Conservation (phyloP, 352 stramenopile genomes). For the Phytopythium montanum region DNA sequence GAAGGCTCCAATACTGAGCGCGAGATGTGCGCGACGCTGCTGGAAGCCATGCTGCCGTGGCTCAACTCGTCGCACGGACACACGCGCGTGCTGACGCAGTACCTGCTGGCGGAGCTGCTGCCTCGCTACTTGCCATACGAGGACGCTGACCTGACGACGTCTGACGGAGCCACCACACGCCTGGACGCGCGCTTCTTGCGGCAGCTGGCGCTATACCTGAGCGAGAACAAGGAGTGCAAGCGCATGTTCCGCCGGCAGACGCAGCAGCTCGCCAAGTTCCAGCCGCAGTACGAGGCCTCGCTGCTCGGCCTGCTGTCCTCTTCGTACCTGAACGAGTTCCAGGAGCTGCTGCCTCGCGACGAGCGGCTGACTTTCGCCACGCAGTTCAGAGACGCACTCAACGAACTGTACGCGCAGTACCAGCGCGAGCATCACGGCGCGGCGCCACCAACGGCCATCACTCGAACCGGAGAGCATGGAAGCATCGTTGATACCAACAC, state of each 20-base stretch:
- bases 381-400: conserved; percentile 66
- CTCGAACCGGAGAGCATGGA: neutral
- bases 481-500: neutral
- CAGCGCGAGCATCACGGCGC: conserved; percentile 55
- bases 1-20: conserved; percentile 12
- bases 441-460: neutral
- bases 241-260: conserved; percentile 75
- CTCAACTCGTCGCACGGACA: conserved; percentile 79
- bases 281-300: conserved; percentile 65
- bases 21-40: conserved; percentile 23
- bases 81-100: conserved; percentile 77
- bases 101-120: conserved; percentile 58
- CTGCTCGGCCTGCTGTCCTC: conserved; percentile 65
- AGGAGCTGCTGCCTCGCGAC: conserved; percentile 61
- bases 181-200: conserved; percentile 46
- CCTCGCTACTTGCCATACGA: conserved; percentile 39
- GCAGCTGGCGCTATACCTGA: conserved; percentile 56
- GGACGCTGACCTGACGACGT: neutral
- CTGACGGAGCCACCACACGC: neutral
- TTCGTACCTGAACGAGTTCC: conserved; percentile 66
- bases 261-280: conserved; percentile 56
- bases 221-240: conserved; percentile 81
- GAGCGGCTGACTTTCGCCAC: conserved; percentile 47
- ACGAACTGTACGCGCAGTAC: conserved; percentile 70
- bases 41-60: conserved; percentile 67